These are phyloP conservation scores for Agrocybe praecox DNA, from an alignment of 768 basidiomycete genomes.

Conservation along the genomic window DNA sequence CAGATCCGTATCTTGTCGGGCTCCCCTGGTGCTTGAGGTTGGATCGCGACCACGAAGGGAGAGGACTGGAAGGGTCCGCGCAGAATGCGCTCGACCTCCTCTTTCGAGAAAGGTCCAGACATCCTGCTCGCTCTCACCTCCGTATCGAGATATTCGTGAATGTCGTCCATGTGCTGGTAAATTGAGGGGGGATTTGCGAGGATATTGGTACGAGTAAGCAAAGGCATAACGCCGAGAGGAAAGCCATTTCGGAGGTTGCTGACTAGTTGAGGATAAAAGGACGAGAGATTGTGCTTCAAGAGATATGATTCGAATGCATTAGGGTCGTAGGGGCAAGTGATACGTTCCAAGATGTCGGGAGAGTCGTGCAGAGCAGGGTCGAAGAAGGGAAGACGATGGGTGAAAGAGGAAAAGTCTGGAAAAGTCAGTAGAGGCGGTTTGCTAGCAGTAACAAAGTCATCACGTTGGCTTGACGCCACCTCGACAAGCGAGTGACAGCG, in stretches of 20 bases:
- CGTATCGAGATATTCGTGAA: slow-evolving; percentile 19
- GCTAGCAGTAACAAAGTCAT: neutral
- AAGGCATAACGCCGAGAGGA: slow-evolving; percentile 33
- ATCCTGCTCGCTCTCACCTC: slow-evolving; percentile 20
- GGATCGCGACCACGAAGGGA: slow-evolving; percentile 16
- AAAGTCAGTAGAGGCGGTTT: neutral
- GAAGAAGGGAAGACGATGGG: slow-evolving; percentile 10
- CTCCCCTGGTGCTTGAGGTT: slow-evolving; percentile 10
- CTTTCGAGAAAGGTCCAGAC: slow-evolving; percentile 24
- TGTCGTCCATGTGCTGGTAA: neutral
- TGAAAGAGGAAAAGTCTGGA: neutral
- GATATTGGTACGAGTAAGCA: slow-evolving; percentile 13
- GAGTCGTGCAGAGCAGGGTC: slow-evolving; percentile 3
- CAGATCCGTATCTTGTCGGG: slow-evolving; percentile 21
- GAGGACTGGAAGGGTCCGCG: slow-evolving; percentile 28
- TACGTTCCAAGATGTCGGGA: slow-evolving; percentile 17
- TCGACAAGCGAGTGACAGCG: neutral
- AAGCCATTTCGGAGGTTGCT: slow-evolving; percentile 32
- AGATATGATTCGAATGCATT: slow-evolving; percentile 26
- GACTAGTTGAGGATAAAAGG: slow-evolving; percentile 28
- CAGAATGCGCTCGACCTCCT: slow-evolving; percentile 17
- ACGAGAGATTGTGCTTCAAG: slow-evolving; percentile 16
- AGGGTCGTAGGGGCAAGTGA: slow-evolving; percentile 32
- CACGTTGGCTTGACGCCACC: neutral
- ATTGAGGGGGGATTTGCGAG: slow-evolving; percentile 20